Base-by-base conservation (phyloP, 495 filamentous ascomycete genomes). In the Hypoxylon fuscum region DNA sequence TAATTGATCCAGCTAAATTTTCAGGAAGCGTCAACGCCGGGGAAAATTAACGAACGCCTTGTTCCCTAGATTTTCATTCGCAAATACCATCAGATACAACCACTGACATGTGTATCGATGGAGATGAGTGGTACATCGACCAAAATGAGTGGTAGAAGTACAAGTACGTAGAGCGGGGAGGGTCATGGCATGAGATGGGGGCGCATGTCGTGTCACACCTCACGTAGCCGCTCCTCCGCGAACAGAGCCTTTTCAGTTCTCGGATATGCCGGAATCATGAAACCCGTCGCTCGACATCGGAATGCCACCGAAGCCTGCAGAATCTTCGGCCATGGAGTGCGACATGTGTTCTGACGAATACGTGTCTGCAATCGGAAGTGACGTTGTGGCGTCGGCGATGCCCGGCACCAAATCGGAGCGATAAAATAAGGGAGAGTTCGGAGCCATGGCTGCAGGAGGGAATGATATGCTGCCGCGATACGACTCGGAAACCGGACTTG, bases 391-490 rank as follows among this genome's bases (percentile, higher is more conserved):
- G 14, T 47, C 40, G 14, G 57, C 32, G 3, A 61, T 54, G n/a
- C 50, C 53, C 29, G 51, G 20, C 27, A 51, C 38, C 14, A 66
- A 8, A 27, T 49, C 47, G 14, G 56, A 4, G 17, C 35, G 57
- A 18, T 60, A 61, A 3, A 57, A 57, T 18, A 55, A 10, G 5
- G 63, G 47, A n/a, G 62, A 60, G 27, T 48, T 29, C 12, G 56
- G 32, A 8, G 47, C 20, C n/a, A 60, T 9, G 14, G 4, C 22
- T 21, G 46, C 57, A 4, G 63, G 45, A 31, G 46, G 52, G 42
- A 61, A 61, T 18, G 63, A 57, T 10, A 64, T 54, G 17, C 41
- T 58, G 12, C 25, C 54, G 9, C 54, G 35, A 3, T 57, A 23
- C 11, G 57, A 38, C 8, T 56, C 25, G 9, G 52, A 53, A 1